phyloP scores from a whole-genome alignment of 2,329 filamentous ascomycete species.

The Pseudogymnoascus sp. region DNA sequence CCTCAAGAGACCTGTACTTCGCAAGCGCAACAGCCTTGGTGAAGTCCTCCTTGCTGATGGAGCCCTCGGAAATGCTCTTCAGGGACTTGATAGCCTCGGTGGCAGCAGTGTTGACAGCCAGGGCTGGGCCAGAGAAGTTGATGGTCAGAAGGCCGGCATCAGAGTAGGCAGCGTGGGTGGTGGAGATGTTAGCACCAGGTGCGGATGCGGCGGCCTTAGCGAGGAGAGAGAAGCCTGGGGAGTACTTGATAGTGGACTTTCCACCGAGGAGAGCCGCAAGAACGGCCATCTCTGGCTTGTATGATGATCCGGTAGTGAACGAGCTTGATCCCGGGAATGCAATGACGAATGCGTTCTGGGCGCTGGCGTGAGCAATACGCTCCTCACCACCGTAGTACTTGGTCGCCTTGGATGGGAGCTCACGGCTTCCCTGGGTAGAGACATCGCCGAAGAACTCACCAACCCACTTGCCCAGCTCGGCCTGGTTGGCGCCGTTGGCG shows the following conservation, averaged over 20 bases:
- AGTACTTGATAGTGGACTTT: conserved; percentile 90
- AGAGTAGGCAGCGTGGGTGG: conserved; percentile 79
- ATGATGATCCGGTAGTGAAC: conserved; percentile 56
- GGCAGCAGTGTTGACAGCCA: conserved; percentile 66
- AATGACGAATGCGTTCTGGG: conserved; percentile 73
- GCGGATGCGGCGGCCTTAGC: conserved; percentile 66
- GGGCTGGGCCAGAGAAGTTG: conserved; percentile 67
- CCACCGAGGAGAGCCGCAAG: conserved; percentile 85
- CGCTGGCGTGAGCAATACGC: conserved; percentile 67
- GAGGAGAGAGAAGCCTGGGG: conserved; percentile 83
- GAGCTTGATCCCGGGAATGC: conserved; percentile 87
- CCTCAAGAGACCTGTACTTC: conserved; percentile 85
- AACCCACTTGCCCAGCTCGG: conserved; percentile 79
- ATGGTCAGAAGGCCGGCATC: conserved; percentile 87
- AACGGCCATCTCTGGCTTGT: conserved; percentile 85
- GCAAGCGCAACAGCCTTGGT: conserved; percentile 87
- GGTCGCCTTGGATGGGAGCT: conserved; percentile 54
- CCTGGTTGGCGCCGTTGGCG: conserved; percentile 74
- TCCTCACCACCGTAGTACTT: conserved; percentile 97
- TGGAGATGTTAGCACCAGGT: conserved; percentile 60
- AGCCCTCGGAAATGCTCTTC: conserved; percentile 70
- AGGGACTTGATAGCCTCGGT: conserved; percentile 72
- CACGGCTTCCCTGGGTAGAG: conserved; percentile 43
- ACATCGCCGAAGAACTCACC: conserved; percentile 81
- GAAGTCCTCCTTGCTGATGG: conserved; percentile 75